These are phyloP conservation scores for Clonostachys rosea DNA, from an alignment of 2,329 filamentous ascomycete genomes.

Conservation along the genomic window DNA sequence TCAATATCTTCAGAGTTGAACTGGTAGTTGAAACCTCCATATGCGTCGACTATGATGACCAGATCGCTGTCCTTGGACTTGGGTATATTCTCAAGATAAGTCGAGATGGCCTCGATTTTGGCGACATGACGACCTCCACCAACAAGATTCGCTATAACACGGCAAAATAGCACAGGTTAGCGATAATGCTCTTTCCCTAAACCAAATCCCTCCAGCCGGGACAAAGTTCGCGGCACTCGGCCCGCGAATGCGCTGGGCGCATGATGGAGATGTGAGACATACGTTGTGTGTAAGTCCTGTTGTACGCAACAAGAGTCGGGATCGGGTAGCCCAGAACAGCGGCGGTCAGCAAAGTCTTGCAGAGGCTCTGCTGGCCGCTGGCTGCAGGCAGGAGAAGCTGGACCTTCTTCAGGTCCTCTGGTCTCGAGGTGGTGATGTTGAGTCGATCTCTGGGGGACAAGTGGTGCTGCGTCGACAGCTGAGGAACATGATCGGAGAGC, in stretches of 20 bases:
- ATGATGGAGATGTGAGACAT: neutral
- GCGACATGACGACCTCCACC: constrained; percentile 19
- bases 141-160: neutral
- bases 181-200: neutral
- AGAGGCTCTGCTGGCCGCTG: constrained; percentile 14
- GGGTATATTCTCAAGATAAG: constrained; percentile 15
- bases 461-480: neutral
- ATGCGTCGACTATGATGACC: constrained; percentile 20
- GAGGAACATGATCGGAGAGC: neutral
- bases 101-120: constrained; percentile 17
- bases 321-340: constrained; percentile 17
- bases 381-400: constrained; percentile 19
- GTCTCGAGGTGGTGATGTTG: neutral
- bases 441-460: constrained; percentile 1
- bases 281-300: neutral
- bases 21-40: constrained; percentile 8
- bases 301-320: constrained; percentile 12
- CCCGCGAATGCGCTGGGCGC: neutral
- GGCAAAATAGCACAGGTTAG: neutral
- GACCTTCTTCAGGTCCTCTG: constrained; percentile 4
- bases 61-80: constrained; percentile 16
- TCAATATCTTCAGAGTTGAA: neutral
- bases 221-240: neutral
- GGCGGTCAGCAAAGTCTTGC: constrained; percentile 22
- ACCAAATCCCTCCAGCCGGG: neutral